phyloP scores from a whole-genome alignment of 176 grass and related monocot species.

The Puya raimondii region DNA sequence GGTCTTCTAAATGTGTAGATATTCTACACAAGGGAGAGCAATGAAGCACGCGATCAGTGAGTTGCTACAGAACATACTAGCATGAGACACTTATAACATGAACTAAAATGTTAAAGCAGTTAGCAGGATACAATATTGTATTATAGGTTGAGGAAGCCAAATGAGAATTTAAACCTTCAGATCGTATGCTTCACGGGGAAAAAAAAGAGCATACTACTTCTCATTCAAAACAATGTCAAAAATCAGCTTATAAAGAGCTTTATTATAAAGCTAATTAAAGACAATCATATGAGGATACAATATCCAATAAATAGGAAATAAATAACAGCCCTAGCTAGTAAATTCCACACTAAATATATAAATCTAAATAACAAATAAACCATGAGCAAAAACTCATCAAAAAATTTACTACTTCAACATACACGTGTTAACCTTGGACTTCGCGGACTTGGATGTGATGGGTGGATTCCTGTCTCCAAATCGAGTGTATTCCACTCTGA shows the following conservation, averaged over 20 bases:
- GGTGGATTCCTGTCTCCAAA: slow-evolving; percentile 85
- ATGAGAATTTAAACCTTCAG: background rate
- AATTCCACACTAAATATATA: background rate
- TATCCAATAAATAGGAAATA: background rate
- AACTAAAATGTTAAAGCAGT: too few relatives aligned
- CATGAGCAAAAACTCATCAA: slow-evolving; percentile 32
- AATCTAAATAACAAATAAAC: slow-evolving; percentile 1
- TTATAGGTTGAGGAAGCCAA: background rate
- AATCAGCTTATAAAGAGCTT: background rate
- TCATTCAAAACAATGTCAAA: background rate
- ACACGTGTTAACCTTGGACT: slow-evolving; percentile 31
- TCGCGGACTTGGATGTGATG: slow-evolving; percentile 94
- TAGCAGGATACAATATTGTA: too few relatives aligned
- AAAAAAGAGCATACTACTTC: background rate
- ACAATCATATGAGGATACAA: background rate
- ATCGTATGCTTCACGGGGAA: background rate
- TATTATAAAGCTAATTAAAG: background rate
- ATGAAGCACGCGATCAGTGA: too few relatives aligned
- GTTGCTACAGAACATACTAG: too few relatives aligned
- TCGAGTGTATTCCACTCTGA: slow-evolving; percentile 80
- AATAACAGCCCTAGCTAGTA: background rate
- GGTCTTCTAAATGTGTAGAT: too few relatives aligned
- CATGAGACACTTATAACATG: too few relatives aligned
- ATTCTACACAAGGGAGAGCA: too few relatives aligned
- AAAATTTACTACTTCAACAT: background rate